phyloP scores from a whole-genome alignment of 2,329 filamentous ascomycete species.

The Elsinoe arachidis region DNA sequence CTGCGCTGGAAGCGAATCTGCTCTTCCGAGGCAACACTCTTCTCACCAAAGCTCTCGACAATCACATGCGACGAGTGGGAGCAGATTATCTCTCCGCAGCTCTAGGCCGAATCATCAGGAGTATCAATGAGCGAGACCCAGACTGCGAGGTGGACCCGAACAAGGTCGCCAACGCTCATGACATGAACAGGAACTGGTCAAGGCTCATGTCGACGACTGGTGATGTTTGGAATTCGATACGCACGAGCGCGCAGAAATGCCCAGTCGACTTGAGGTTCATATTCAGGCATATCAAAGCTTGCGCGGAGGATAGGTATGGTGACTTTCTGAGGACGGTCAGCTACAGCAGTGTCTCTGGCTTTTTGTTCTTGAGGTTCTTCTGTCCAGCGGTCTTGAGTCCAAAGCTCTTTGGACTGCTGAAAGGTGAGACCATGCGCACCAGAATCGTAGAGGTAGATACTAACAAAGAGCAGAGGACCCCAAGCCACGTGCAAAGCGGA shows the following conservation, averaged over 20 bases:
- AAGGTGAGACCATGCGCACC: slow-evolving; percentile 40
- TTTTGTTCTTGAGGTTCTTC: slow-evolving; percentile 89
- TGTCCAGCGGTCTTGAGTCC: slow-evolving; percentile 94
- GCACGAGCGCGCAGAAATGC: slow-evolving; percentile 62
- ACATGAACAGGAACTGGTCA: slow-evolving; percentile 76
- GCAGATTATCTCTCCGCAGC: slow-evolving; percentile 88
- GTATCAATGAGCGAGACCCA: slow-evolving; percentile 83
- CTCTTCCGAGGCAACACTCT: slow-evolving; percentile 93
- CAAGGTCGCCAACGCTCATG: slow-evolving; percentile 56
- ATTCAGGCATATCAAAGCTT: slow-evolving; percentile 82
- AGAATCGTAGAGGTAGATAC: background rate
- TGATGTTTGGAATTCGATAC: slow-evolving; percentile 77
- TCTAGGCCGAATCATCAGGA: slow-evolving; percentile 71
- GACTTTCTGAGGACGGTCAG: slow-evolving; percentile 82
- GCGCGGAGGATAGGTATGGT: slow-evolving; percentile 88
- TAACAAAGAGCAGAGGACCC: slow-evolving; percentile 59
- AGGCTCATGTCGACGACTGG: slow-evolving; percentile 67
- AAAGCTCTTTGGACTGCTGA: slow-evolving; percentile 80
- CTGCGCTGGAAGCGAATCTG: slow-evolving; percentile 82
- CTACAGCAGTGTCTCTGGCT: slow-evolving; percentile 91
- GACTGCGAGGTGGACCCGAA: slow-evolving; percentile 95
- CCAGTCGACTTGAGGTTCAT: slow-evolving; percentile 76
- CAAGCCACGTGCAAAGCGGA: slow-evolving; percentile 71
- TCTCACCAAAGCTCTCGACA: slow-evolving; percentile 84
- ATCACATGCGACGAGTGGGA: slow-evolving; percentile 89